Base-by-base conservation (phyloP, 768 basidiomycete species). In the Amanita fuliginea region DNA sequence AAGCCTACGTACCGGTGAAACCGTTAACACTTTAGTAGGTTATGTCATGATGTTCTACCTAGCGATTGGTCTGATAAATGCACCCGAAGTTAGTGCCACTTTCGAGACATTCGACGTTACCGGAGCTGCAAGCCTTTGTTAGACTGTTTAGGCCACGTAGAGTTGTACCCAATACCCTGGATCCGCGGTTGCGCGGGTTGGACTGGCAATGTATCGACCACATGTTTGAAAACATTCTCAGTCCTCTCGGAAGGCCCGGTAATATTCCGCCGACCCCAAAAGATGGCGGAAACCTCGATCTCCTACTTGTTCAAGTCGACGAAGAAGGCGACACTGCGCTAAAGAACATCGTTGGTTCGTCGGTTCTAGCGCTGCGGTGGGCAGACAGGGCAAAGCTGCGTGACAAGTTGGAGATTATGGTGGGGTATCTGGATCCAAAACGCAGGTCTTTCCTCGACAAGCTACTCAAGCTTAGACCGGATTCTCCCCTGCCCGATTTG, bases 101-200 rank as follows among this genome's bases (percentile, higher is more conserved):
- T 4, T 79, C 80, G 7, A 79, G 95, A 2, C 95, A 98, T 59
- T 95, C 92, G 0, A 74, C 86, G 0, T 75, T 96, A 4, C 86
- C 88, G 0, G 95, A 98, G 60, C 75, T 99, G 0, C 80, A 82
- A 52, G 65, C 69, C 1, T 83, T 99, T 47, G 89, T 96, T 21
- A 67, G 74, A 0, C 73, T 95, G 14, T 96, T 99, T 65, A 75
- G 76, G 16, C 95, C 95, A 0, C 71, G 67, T 35, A 72, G 76
- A 3, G 64, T 98, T 1, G 75, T 90, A 2, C 95, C 94, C 0
- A 95, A 94, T 57, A 86, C 88, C 0, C 67, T 79, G 73, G 55
- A 75, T 67, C 59, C 79, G 59, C 49, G 65, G 53, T 35, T 75
- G 68, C 49, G 61, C 59, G 55, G 80, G 64, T 48, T 86, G 7